Conservation (phyloP, 805 yeast genomes). For the Ogataea degrootiae region DNA sequence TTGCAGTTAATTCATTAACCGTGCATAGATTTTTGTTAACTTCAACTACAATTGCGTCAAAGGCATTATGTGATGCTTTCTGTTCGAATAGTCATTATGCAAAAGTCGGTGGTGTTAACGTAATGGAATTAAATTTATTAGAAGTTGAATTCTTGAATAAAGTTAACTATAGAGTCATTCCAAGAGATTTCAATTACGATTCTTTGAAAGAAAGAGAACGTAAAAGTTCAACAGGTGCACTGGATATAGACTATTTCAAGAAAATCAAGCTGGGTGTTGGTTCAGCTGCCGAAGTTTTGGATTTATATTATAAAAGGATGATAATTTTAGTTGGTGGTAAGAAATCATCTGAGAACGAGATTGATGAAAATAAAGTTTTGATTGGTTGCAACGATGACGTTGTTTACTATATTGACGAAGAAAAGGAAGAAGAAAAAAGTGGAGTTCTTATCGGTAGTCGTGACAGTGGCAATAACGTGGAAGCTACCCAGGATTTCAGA, state of each 20-base stretch:
- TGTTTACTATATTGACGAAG: constrained; percentile 13
- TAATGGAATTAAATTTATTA: constrained; percentile 75
- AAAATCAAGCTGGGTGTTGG: constrained; percentile 24
- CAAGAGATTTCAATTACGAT: constrained; percentile 40
- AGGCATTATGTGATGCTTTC: constrained; percentile 89
- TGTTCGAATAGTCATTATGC: constrained; percentile 94
- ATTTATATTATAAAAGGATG: constrained; percentile 46
- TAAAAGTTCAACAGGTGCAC: constrained; percentile 19
- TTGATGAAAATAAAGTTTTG: constrained; percentile 16
- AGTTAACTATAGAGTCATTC: constrained; percentile 75
- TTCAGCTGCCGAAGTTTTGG: constrained; percentile 36
- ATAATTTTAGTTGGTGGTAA: constrained; percentile 42
- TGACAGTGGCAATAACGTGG: background rate
- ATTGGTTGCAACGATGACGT: constrained; percentile 29
- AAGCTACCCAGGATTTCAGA: background rate
- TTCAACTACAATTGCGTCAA: constrained; percentile 86
- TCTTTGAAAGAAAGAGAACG: constrained; percentile 19
- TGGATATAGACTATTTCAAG: constrained; percentile 29
- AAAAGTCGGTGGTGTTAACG: constrained; percentile 89
- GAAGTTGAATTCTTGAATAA: constrained; percentile 83
- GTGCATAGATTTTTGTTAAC: constrained; percentile 89
- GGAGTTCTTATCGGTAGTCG: too few relatives aligned
- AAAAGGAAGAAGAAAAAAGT: background rate
- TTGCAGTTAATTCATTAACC: constrained; percentile 84
- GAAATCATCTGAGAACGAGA: constrained; percentile 4